These are phyloP conservation scores for Lactarius sp. DNA, from an alignment of 768 basidiomycete species.

Conservation along the genomic window DNA sequence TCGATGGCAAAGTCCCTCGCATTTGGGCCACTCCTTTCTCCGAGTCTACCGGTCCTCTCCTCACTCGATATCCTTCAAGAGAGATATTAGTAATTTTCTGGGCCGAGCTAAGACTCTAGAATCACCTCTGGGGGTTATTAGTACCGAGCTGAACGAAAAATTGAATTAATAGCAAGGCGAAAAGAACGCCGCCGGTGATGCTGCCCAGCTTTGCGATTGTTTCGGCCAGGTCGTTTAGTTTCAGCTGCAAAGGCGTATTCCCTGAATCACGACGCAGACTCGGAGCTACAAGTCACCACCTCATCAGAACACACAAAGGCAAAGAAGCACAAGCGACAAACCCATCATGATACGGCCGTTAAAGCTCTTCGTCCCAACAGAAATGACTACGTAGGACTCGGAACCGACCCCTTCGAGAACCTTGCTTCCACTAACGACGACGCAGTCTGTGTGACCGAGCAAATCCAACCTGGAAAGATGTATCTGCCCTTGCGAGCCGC, in stretches of 20 bases:
- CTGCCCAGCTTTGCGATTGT: conserved; percentile 90
- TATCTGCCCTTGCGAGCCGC: conserved; percentile 24
- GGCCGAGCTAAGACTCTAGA: not conserved
- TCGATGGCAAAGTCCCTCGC: conserved; percentile 30
- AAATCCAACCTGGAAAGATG: conserved; percentile 28
- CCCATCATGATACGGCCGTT: conserved; percentile 98
- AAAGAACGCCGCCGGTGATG: conserved; percentile 74
- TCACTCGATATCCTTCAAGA: conserved; percentile 56
- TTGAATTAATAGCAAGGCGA: conserved; percentile 81
- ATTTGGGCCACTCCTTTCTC: conserved; percentile 37
- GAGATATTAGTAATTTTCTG: not conserved
- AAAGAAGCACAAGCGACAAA: conserved; percentile 36
- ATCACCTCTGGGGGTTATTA: conserved; percentile 50
- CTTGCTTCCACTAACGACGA: conserved; percentile 86
- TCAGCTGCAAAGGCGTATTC: conserved; percentile 88
- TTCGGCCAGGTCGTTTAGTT: conserved; percentile 91
- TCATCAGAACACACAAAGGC: not conserved
- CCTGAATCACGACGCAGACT: conserved; percentile 83
- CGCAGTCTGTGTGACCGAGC: conserved; percentile 76
- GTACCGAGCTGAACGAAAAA: conserved; percentile 87
- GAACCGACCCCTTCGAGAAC: conserved; percentile 91
- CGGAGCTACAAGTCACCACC: conserved; percentile 44
- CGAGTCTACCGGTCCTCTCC: conserved; percentile 64
- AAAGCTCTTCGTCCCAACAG: conserved; percentile 89
- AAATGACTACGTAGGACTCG: conserved; percentile 90